A percentile compares a stretch with the other conserved stretches of the same genome.
These are phyloP conservation scores for Eustoma russellianum DNA, from an alignment of 257 asterid genomes.

Conservation along the genomic window DNA sequence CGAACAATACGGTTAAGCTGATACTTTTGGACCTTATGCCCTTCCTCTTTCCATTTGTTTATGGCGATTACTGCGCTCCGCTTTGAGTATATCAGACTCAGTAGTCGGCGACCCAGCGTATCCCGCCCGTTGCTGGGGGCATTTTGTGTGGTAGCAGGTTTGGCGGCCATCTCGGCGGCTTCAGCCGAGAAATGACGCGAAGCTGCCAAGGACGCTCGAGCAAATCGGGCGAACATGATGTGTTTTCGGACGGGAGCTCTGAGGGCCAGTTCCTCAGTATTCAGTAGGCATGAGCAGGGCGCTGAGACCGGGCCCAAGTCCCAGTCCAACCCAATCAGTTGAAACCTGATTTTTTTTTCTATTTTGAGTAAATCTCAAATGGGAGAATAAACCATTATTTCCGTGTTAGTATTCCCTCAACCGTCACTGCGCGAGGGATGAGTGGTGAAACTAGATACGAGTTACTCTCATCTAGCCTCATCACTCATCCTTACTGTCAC, in stretches of 20 bases:
- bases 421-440: too few species aligned
- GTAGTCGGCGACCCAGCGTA: conserved; percentile 62
- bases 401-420: too few species aligned
- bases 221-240: conserved; percentile 35
- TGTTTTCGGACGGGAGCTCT: background rate
- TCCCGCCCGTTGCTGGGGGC: conserved; percentile 26
- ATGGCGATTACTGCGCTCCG: conserved; percentile 72
- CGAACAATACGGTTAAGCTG: conserved; percentile 82
- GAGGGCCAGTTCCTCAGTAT: background rate
- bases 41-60: conserved; percentile 84
- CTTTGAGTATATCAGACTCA: conserved; percentile 56
- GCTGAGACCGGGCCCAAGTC: background rate
- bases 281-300: background rate
- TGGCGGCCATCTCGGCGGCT: conserved; percentile 25
- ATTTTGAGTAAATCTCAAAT: too few species aligned
- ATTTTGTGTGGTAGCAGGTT: conserved; percentile 11
- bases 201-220: conserved; percentile 51
- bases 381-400: too few species aligned
- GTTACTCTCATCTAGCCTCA: too few species aligned
- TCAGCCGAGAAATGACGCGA: conserved; percentile 48
- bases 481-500: too few species aligned
- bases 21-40: conserved; percentile 58
- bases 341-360: too few species aligned
- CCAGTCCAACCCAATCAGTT: background rate
- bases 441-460: too few species aligned